Evolutionary conservation across 176 grass and related monocot species (phyloP).

Genomic region (Avena atlantica): DNA sequence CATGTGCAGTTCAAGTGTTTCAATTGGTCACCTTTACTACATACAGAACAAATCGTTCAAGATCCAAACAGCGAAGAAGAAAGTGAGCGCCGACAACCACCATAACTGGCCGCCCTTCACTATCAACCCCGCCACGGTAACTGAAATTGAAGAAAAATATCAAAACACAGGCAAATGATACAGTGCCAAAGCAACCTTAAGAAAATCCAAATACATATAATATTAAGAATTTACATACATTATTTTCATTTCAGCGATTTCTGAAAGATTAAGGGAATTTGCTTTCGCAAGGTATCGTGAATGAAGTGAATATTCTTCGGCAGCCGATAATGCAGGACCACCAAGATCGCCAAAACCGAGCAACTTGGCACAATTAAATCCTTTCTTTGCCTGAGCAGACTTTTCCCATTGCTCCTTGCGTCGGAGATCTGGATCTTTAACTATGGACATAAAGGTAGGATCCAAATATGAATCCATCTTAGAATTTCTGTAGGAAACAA

Average conservation of each 20-base stretch:
- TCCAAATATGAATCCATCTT: slow-evolving; percentile 92
- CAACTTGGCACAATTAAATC: slow-evolving; percentile 88
- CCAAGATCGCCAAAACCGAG: slow-evolving; percentile 93
- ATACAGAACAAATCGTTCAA: slow-evolving; percentile 88
- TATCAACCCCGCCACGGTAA: slow-evolving; percentile 86
- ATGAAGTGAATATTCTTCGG: slow-evolving; percentile 98
- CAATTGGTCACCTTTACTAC: slow-evolving; percentile 76
- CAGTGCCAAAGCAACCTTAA: background rate
- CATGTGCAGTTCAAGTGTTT: background rate
- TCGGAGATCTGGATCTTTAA: slow-evolving; percentile 90
- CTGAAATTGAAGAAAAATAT: slow-evolving; percentile 41
- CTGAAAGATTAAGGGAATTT: slow-evolving; percentile 96
- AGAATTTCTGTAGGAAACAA: slow-evolving; percentile 57
- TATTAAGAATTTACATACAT: slow-evolving; percentile 63
- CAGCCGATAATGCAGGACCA: slow-evolving; percentile 80
- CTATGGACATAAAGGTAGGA: slow-evolving; percentile 96
- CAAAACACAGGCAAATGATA: slow-evolving; percentile 26
- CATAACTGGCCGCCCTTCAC: slow-evolving; percentile 87
- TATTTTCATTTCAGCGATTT: slow-evolving; percentile 99
- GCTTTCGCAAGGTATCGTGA: slow-evolving; percentile 94
- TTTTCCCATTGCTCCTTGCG: slow-evolving; percentile 90
- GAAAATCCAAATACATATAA: background rate
- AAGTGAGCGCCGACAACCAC: slow-evolving; percentile 96
- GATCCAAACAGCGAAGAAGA: slow-evolving; percentile 94
- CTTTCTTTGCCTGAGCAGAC: slow-evolving; percentile 74